phyloP scores from a whole-genome alignment of 352 stramenopile species.

The Phytophthora litchii region DNA sequence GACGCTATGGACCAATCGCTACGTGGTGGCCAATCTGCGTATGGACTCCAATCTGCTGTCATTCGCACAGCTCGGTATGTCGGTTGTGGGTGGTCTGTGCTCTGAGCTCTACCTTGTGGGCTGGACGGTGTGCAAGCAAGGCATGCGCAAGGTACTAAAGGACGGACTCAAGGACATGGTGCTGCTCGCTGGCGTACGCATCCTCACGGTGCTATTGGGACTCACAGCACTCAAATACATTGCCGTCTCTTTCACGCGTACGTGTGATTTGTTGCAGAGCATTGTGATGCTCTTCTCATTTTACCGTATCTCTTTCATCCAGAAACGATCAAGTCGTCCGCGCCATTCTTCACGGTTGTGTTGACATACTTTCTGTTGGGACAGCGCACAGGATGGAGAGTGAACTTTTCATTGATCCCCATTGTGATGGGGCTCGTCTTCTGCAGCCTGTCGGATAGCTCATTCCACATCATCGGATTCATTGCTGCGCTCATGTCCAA shows the following conservation, averaged over 20 bases:
- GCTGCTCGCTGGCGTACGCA: conserved; percentile 79
- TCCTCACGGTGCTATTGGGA: conserved; percentile 88
- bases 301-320: too few relatives aligned
- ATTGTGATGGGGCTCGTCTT: conserved; percentile 87
- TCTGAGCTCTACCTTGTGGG: conserved; percentile 80
- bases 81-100: conserved; percentile 66
- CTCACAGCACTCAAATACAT: conserved; percentile 93
- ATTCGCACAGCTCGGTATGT: conserved; percentile 79
- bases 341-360: conserved; percentile 92
- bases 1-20: conserved; percentile 87
- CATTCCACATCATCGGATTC: conserved; percentile 91
- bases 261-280: conserved; percentile 21
- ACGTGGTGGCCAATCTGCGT: conserved; percentile 73
- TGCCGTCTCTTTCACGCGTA: conserved; percentile 90
- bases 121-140: conserved; percentile 58
- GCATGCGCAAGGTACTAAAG: conserved; percentile 52
- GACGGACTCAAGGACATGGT: conserved; percentile 86
- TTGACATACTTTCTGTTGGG: conserved; percentile 86
- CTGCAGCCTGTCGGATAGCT: conserved; percentile 87
- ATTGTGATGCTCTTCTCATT: conserved; percentile 19
- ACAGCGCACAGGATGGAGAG: conserved; percentile 79
- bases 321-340: conserved; percentile 94
- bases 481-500: conserved; percentile 89
- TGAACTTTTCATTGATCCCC: conserved; percentile 87
- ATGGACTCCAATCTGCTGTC: conserved; percentile 84